These are phyloP conservation scores for Verticillium alfalfae DNA, from an alignment of 2,329 filamentous ascomycete genomes.

Conservation along the genomic window DNA sequence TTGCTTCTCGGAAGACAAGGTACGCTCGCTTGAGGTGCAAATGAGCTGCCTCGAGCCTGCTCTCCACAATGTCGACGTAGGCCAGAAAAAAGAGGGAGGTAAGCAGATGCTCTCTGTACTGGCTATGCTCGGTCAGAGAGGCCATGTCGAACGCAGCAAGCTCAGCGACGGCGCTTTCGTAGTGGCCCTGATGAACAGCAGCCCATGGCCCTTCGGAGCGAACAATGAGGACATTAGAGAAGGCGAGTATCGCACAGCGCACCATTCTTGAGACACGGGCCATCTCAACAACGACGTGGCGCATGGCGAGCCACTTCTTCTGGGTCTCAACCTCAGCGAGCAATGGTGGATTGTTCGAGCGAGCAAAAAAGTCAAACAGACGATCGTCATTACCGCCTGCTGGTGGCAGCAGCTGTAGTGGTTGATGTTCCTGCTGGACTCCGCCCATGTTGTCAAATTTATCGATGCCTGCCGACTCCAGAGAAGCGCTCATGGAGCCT, in stretches of 20 bases:
- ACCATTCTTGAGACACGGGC: slow-evolving; percentile 40
- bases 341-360: slow-evolving; percentile 42
- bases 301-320: slow-evolving; percentile 42
- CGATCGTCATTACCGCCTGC: neutral
- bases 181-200: slow-evolving; percentile 27
- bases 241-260: slow-evolving; percentile 41
- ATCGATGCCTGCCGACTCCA: neutral
- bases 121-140: slow-evolving; percentile 19
- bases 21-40: slow-evolving; percentile 44
- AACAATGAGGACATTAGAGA: slow-evolving; percentile 38
- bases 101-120: slow-evolving; percentile 33
- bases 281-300: slow-evolving; percentile 41
- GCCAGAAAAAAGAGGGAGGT: slow-evolving; percentile 46
- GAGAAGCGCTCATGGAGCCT: neutral
- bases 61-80: slow-evolving; percentile 43
- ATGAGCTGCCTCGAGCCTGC: slow-evolving; percentile 36
- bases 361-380: slow-evolving; percentile 42
- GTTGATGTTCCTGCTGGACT: slow-evolving; percentile 14
- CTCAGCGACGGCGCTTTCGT: slow-evolving; percentile 26
- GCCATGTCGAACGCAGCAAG: slow-evolving; percentile 14
- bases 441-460: slow-evolving; percentile 9
- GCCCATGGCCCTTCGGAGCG: slow-evolving; percentile 23
- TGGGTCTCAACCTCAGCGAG: slow-evolving; percentile 46
- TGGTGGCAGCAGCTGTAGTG: slow-evolving; percentile 12
- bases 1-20: neutral